A percentile compares a stretch with the other conserved stretches of the same genome.
phyloP scores from a whole-genome alignment of 129 eudicot genomes.

The Sambucus nigra region DNA sequence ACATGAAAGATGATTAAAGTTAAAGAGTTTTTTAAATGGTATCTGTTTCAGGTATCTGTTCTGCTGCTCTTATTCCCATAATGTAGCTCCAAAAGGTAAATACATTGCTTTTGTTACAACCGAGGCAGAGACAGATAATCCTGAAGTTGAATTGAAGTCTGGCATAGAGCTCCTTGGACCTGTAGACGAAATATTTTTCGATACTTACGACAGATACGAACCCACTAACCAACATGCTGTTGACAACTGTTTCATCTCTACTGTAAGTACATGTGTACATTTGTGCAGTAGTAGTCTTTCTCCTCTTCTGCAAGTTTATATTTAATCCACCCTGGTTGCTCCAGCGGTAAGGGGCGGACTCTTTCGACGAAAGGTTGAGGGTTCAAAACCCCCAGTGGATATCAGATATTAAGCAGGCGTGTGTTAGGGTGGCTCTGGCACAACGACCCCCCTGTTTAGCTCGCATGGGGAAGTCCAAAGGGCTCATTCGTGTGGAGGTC shows the following conservation, averaged over 20 bases:
- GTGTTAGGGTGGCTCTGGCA: too few species aligned
- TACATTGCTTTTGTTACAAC: slow-evolving; percentile 65
- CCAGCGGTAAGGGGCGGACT: neutral
- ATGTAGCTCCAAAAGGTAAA: slow-evolving; percentile 62
- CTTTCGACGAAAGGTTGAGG: too few species aligned
- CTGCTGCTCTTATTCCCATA: slow-evolving; percentile 67
- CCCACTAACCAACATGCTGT: slow-evolving; percentile 33
- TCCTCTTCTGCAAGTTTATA: neutral
- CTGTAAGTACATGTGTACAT: slow-evolving; percentile 25
- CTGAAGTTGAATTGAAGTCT: slow-evolving; percentile 50
- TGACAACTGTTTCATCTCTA: slow-evolving; percentile 55
- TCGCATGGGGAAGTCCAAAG: too few species aligned
- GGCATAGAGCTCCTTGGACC: slow-evolving; percentile 66
- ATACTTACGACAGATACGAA: slow-evolving; percentile 60
- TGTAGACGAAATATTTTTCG: slow-evolving; percentile 54
- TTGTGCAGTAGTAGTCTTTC: neutral
- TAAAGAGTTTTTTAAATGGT: neutral
- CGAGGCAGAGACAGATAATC: slow-evolving; percentile 54
- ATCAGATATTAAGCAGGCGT: too few species aligned
- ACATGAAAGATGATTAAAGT: too few species aligned
- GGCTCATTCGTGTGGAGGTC: too few species aligned
- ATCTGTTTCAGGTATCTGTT: slow-evolving; percentile 43
- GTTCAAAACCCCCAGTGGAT: too few species aligned
- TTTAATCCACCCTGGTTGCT: neutral
- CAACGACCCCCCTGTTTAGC: too few species aligned